phyloP scores from a whole-genome alignment of 208 protist genomes.

The Leishmania braziliensis region DNA sequence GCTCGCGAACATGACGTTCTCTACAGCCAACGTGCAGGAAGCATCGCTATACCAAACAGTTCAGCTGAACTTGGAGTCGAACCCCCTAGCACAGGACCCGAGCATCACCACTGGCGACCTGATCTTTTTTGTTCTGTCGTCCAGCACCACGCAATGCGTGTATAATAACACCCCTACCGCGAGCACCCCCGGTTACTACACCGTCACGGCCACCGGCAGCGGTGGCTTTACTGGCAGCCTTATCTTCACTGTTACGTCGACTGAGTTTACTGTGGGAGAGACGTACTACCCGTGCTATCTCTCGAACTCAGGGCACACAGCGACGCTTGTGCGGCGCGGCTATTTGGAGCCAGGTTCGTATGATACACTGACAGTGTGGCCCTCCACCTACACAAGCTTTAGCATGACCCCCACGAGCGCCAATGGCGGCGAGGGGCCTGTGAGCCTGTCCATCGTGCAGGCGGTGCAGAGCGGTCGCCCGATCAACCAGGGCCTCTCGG shows the following conservation, averaged over 20 bases:
- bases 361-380: conserved; percentile 58
- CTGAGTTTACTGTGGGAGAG: conserved; percentile 47
- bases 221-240: conserved; percentile 50
- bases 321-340: conserved; percentile 45
- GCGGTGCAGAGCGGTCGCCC: conserved; percentile 35
- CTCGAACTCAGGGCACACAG: conserved; percentile 25
- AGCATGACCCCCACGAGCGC: conserved; percentile 38
- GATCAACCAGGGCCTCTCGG: conserved; percentile 59
- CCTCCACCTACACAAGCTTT: conserved; percentile 67
- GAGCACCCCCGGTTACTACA: conserved; percentile 39
- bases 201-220: conserved; percentile 32
- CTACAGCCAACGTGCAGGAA: conserved; percentile 62
- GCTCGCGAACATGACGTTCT: conserved; percentile 63
- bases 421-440: conserved; percentile 57
- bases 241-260: conserved; percentile 38
- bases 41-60: conserved; percentile 84
- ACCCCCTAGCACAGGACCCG: conserved; percentile 54
- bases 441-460: conserved; percentile 55
- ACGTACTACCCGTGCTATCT: conserved; percentile 84
- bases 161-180: conserved; percentile 23
- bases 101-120: conserved; percentile 57
- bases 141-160: conserved; percentile 12
- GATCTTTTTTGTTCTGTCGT: conserved; percentile 63
- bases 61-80: conserved; percentile 61
- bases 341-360: conserved; percentile 6